These are phyloP conservation scores for Toxoplasma gondii DNA, from an alignment of 169 alveolate species.

Conservation along the genomic window DNA sequence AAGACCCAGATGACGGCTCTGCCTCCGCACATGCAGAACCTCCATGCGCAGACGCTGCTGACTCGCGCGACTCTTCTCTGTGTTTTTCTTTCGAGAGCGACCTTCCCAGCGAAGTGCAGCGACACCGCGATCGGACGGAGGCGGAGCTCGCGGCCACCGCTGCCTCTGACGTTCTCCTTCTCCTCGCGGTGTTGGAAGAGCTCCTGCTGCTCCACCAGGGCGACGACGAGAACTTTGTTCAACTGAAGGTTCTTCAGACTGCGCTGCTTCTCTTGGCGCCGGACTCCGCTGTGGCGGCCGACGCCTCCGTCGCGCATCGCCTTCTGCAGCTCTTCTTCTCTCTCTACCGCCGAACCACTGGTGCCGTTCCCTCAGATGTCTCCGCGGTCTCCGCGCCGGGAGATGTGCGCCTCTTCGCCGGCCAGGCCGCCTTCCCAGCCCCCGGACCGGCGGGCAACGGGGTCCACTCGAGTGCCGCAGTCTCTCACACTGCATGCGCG, in stretches of 20 bases:
- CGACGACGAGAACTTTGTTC: background rate
- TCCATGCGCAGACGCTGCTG: background rate
- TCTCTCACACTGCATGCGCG: constrained; percentile 20
- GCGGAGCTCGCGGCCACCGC: background rate
- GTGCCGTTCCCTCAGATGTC: background rate
- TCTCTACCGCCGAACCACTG: background rate
- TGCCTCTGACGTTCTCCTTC: background rate
- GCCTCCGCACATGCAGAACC: background rate
- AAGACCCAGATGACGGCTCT: background rate
- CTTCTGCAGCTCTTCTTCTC: constrained; percentile 14
- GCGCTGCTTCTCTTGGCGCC: constrained; percentile 25
- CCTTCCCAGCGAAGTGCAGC: background rate
- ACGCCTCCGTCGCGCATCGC: constrained; percentile 5
- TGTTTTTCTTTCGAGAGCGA: too few species aligned
- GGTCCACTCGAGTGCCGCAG: background rate
- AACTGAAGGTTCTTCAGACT: constrained; percentile 19
- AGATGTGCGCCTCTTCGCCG: too few species aligned
- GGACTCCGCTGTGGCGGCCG: constrained; percentile 24
- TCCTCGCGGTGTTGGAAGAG: background rate
- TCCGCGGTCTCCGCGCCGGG: too few species aligned
- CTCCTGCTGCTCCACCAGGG: background rate
- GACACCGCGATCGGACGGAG: background rate
- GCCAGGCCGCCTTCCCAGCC: too few species aligned
- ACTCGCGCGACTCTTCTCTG: too few species aligned
- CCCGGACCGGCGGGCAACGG: too few species aligned